These are phyloP conservation scores for Jimgerdemannia flammicorona DNA, from an alignment of 192 early-diverging fungal species.

Conservation along the genomic window DNA sequence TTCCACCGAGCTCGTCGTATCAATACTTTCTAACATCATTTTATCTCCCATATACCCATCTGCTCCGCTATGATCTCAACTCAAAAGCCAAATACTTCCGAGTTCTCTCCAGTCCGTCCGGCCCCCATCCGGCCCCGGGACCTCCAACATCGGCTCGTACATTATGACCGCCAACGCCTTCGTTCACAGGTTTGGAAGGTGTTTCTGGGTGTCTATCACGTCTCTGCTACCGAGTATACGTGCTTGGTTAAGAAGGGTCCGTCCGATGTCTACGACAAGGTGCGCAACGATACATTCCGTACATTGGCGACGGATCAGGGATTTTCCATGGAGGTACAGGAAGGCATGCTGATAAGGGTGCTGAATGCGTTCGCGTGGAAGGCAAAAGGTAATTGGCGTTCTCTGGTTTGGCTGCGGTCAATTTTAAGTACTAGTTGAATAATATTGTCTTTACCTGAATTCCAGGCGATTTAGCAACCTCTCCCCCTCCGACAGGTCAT, in stretches of 20 bases:
- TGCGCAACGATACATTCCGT: constrained; percentile 88
- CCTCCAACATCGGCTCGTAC: constrained; percentile 2
- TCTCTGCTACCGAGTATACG: constrained; percentile 72
- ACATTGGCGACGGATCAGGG: constrained; percentile 77
- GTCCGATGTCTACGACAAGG: constrained; percentile 71
- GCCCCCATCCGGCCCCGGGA: neutral
- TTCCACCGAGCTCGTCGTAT: neutral
- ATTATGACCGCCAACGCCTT: constrained; percentile 26
- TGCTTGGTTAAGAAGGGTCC: constrained; percentile 65
- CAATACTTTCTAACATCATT: neutral
- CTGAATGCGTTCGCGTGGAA: constrained; percentile 88
- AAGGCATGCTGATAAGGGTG: constrained; percentile 70
- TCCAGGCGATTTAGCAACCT: neutral
- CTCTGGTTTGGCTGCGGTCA: too few relatives aligned
- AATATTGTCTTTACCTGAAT: neutral
- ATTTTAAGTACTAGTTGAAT: neutral
- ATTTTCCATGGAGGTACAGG: constrained; percentile 67
- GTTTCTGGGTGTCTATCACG: constrained; percentile 65
- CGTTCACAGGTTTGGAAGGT: constrained; percentile 71
- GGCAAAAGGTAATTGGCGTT: constrained; percentile 55
- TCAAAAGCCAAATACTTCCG: neutral
- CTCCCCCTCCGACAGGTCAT: constrained; percentile 23
- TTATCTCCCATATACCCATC: constrained; percentile 3
- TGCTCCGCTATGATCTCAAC: constrained; percentile 1
- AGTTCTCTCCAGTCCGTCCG: neutral